Base-by-base conservation (phyloP, 2,329 filamentous ascomycete species). In the Epichloe festucae region DNA sequence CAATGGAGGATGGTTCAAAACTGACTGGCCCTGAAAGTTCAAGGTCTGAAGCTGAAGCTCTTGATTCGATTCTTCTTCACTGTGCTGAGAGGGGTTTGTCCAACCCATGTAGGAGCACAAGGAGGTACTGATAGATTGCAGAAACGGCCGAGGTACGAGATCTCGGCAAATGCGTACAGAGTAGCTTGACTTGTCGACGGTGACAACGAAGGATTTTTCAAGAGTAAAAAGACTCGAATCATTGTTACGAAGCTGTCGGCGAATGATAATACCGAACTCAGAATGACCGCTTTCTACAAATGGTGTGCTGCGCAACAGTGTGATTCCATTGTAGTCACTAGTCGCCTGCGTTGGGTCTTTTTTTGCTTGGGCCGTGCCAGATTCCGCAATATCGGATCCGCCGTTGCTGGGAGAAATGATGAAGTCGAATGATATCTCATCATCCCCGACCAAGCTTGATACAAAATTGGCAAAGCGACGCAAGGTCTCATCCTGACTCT, bases 381-480 rank as follows among this genome's bases (percentile, higher is more conserved):
- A 11, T 21, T 43, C 41, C 4, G 41, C 19, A 21, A 19, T 23
- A 4, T 21, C n/a, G 10, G 27, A 21, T 12, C 14, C 23, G n/a
- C 6, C 10, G 5, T 46, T 4, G 34, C 7, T 17, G 17, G 15
- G 4, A 8, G 4, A 35, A 31, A 34, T 17, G 50, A 42, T 11
- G 41, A 47, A 47, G 31, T 51, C 50, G 31, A 51, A 51, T 11
- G 43, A 47, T 27, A 51, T 17, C 42, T 51, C 50, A 39, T 47
- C 50, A n/a, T 51, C 50, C 15, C 44, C 43, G 50, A 45, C 31
- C 11, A 51, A 42, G 17, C 35, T 38, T 5, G 35, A 17, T 23
- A 51, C 12, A 15, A 51, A 51, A 35, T 15, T 39, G 21, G 50
- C 50, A 35, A 47, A 51, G 35, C 19, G 12, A 7, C 10, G 34